These are phyloP conservation scores for Quercus lobata DNA, from an alignment of 331 rosid genomes.

Conservation along the genomic window DNA sequence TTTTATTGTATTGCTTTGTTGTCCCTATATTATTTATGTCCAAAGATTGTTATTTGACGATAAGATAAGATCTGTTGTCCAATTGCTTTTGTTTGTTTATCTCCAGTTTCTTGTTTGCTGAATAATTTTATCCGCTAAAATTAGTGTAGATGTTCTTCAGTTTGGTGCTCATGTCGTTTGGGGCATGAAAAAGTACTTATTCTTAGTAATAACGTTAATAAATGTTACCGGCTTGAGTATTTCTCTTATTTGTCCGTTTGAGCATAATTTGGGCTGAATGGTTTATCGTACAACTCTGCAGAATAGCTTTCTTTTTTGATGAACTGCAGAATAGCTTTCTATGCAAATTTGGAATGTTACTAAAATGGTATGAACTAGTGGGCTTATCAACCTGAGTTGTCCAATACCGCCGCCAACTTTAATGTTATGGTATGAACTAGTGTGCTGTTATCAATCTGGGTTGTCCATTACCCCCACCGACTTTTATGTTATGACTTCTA, in stretches of 20 bases:
- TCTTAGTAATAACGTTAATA: slow-evolving; percentile 10
- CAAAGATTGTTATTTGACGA: slow-evolving; percentile 21
- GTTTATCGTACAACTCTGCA: background rate
- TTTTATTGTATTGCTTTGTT: slow-evolving; percentile 4
- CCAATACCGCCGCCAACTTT: background rate
- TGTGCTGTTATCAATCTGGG: background rate
- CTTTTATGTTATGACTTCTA: no score
- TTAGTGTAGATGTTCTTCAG: slow-evolving; percentile 13
- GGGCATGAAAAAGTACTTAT: slow-evolving; percentile 18
- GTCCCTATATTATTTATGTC: slow-evolving; percentile 32
- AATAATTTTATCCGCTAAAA: slow-evolving; percentile 23
- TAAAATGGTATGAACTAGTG: background rate
- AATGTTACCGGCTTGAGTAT: slow-evolving; percentile 13
- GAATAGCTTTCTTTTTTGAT: background rate
- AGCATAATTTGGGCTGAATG: slow-evolving; percentile 3
- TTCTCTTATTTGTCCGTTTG: slow-evolving; percentile 5
- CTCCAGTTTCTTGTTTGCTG: slow-evolving; percentile 13
- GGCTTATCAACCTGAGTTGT: background rate
- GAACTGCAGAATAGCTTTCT: background rate
- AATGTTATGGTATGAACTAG: no score
- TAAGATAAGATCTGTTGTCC: slow-evolving; percentile 22
- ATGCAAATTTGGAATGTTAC: background rate
- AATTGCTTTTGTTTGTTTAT: slow-evolving; percentile 35
- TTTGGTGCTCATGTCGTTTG: slow-evolving; percentile 26
- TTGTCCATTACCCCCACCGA: background rate